Percentiles rank a stretch among this genome's conserved stretches.
phyloP scores from a whole-genome alignment of 2,329 filamentous ascomycete genomes.

The Sclerotinia nivalis region DNA sequence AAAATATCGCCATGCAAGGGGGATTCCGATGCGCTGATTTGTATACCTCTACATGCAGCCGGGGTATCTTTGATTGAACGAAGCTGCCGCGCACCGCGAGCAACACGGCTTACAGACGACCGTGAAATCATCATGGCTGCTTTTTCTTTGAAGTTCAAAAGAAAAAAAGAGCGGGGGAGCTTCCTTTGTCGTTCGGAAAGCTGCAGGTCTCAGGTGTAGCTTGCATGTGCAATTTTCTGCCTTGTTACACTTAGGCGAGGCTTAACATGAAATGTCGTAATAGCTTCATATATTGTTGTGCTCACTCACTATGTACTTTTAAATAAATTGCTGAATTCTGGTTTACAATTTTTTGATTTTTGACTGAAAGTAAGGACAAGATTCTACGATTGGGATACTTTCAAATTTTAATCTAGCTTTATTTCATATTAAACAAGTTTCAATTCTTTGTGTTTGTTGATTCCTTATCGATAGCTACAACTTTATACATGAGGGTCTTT shows the following conservation, averaged over 20 bases:
- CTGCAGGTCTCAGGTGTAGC: not conserved
- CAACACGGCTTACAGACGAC: slow-evolving; percentile 33
- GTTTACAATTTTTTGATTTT: not conserved
- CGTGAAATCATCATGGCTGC: slow-evolving; percentile 41
- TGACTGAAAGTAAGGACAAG: not conserved
- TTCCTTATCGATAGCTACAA: slow-evolving; percentile 25
- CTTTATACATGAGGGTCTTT: slow-evolving; percentile 22
- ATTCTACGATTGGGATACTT: not conserved
- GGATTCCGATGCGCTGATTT: slow-evolving; percentile 61
- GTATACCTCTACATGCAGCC: slow-evolving; percentile 55
- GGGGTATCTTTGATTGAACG: slow-evolving; percentile 25
- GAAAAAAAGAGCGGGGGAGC: slow-evolving; percentile 13
- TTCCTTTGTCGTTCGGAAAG: slow-evolving; percentile 19
- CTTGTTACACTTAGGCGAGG: slow-evolving; percentile 23
- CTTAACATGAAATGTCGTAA: slow-evolving; percentile 24
- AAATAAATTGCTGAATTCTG: not conserved
- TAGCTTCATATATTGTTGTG: slow-evolving; percentile 18
- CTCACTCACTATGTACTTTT: slow-evolving; percentile 11
- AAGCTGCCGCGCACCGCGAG: slow-evolving; percentile 36
- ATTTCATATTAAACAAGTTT: not conserved
- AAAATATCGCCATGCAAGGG: slow-evolving; percentile 57
- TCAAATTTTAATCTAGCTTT: too few species aligned
- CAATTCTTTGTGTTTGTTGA: not conserved
- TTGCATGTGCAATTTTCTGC: slow-evolving; percentile 24
- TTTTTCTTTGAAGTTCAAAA: slow-evolving; percentile 24